Base-by-base conservation (phyloP, 306 rosid genomes). In the Hippophae rhamnoides region DNA sequence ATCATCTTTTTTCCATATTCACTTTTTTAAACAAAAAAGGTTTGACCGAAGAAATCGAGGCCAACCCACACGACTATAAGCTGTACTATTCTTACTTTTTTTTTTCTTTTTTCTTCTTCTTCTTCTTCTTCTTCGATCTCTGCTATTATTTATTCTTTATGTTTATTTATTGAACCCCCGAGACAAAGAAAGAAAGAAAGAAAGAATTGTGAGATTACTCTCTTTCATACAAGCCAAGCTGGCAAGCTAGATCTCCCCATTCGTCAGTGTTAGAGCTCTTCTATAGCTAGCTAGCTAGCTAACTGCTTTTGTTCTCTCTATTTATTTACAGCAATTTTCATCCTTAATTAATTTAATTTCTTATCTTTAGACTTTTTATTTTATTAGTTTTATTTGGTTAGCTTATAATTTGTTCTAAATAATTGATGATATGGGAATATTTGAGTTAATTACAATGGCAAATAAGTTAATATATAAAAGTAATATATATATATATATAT, bases 1-100 rank as follows among this genome's bases (percentile, higher is more conserved):
- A 49, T 49, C 26, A 49, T 49, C 23, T 23, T 49, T 11, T 23
- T 7, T 48, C 7, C 7, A 47, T 13, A 49, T 12, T 7, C 25
- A 49, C 54, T 27, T 47, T 25, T 60, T 7, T 43, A 58, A 70
- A 65, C 18, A 43, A 50, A 62, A 62, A 43, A 67, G 66, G 67
- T 60, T 78, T 78, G 79, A 78, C 82, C 44, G 65, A 65, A 58
- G 76, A 73, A 69, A 69, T 69, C 71, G 58, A 78, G 71, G 69
- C 60, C 58, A 45, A 41, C 57, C 65, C 69, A 67, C 61, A 52
- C 60, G 58, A 44, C 66, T 42, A 47, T 23, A 60, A 48, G 55
- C 47, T 54, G 13, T 12, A 50, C 40, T 44, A 43, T 42, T 62
- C 9, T 54, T 71, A 25, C 18, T 31, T 2, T 14, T 14, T 25